Base-by-base conservation (phyloP, 2,329 filamentous ascomycete species). In the Neurospora sp. region DNA sequence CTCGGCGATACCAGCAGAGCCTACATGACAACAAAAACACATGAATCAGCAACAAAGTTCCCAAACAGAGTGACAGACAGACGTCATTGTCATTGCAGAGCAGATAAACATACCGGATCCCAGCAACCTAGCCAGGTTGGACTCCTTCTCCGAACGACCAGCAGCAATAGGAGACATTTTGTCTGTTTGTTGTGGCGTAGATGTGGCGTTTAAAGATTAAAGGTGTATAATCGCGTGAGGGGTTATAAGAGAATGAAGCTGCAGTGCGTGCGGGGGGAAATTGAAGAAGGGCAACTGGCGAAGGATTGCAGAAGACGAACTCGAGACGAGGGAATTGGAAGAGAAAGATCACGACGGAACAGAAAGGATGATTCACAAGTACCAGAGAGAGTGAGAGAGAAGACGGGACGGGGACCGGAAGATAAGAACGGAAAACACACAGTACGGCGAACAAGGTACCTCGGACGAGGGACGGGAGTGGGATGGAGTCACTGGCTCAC, bases 1-100 rank as follows among this genome's bases (percentile, higher is more conserved):
- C 83, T 97, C 95, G 77, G 94, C 91, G 80, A 97, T 95, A 84
- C 94, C 94, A 78, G 94, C 93, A 78, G 90, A 92, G 78, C 94
- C 94, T 97, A 76, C 43, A 73, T 67, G 43, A 68, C 73, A 72
- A 0, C 19, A 15, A 52, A 12, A 8, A 28, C 17, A 12, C 17
- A 6, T 62, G 57, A 36, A 71, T 76, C 69, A 77, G 74, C 68
- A 68, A 19, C 38, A n/a, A n/a, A 23, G 8, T 33, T 52, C 23
- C 36, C 41, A 36, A 67, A 68, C 68, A 52, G 43, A 23, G 19
- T 23, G 19, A 52, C 43, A 52, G 19, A 52, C 52, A 62, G 8
- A 62, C 23, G 52, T 62, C 52, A 62, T 62, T 8, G 23, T 28
- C 37, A 66, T 15, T 39, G 46, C 69, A 68, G 37, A 66, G 8